A percentile compares a stretch with the other conserved stretches of the same genome.
These are phyloP conservation scores for Pseudozyma thailandica DNA, from an alignment of 1,284 basidiomycete species.

Conservation along the genomic window DNA sequence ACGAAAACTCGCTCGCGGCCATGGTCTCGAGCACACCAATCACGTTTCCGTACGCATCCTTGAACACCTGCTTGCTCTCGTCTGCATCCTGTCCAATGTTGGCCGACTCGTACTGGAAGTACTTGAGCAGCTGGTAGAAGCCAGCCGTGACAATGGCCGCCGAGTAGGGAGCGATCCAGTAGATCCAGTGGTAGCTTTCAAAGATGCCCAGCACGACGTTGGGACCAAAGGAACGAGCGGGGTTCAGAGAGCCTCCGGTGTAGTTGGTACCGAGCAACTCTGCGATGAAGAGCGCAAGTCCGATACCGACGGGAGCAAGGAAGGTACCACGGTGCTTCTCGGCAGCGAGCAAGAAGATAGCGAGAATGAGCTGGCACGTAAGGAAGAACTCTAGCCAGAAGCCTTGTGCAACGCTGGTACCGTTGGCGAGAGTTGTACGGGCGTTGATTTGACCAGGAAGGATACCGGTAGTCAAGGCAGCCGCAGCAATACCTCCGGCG, in stretches of 20 bases:
- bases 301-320: slow-evolving; percentile 58
- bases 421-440: slow-evolving; percentile 67
- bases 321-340: slow-evolving; percentile 70
- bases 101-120: slow-evolving; percentile 52
- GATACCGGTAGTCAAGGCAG: slow-evolving; percentile 69
- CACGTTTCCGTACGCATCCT: slow-evolving; percentile 46
- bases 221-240: slow-evolving; percentile 56
- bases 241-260: slow-evolving; percentile 60
- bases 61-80: slow-evolving; percentile 44
- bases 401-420: slow-evolving; percentile 58
- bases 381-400: slow-evolving; percentile 70
- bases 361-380: slow-evolving; percentile 69
- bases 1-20: slow-evolving; percentile 28
- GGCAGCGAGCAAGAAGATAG: slow-evolving; percentile 70
- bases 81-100: slow-evolving; percentile 55
- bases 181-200: slow-evolving; percentile 52
- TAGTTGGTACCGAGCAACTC: slow-evolving; percentile 57
- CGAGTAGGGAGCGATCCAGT: slow-evolving; percentile 51
- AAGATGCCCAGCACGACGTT: slow-evolving; percentile 43
- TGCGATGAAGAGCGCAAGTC: slow-evolving; percentile 51
- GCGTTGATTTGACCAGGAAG: slow-evolving; percentile 68
- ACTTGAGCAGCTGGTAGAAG: slow-evolving; percentile 51
- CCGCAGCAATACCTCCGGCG: slow-evolving; percentile 70
- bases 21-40: slow-evolving; percentile 51
- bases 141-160: slow-evolving; percentile 46